Conservation (phyloP, 2,329 filamentous ascomycete species). For the Cladosporium sp. region DNA sequence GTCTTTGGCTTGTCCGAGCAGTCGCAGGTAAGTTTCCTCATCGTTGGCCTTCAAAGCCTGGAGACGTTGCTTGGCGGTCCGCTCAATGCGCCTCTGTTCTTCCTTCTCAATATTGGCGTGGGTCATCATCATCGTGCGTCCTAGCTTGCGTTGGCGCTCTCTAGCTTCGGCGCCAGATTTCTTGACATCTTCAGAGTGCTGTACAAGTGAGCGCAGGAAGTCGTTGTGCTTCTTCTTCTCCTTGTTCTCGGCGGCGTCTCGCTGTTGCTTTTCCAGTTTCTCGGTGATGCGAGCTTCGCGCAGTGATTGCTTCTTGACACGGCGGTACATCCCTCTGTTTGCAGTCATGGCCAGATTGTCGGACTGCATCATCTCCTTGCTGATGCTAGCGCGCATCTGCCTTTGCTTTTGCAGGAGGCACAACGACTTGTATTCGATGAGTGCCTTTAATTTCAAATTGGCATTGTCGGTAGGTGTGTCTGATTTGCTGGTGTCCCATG, state of each 20-base stretch:
- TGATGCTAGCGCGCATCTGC: slow-evolving; percentile 77
- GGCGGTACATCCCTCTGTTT: slow-evolving; percentile 83
- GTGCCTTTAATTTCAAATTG: slow-evolving; percentile 76
- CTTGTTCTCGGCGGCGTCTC: slow-evolving; percentile 88
- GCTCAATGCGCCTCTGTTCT: slow-evolving; percentile 96
- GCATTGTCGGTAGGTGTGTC: slow-evolving; percentile 71
- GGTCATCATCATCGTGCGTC: slow-evolving; percentile 80
- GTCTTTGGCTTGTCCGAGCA: slow-evolving; percentile 97
- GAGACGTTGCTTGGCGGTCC: slow-evolving; percentile 98
- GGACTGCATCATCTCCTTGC: slow-evolving; percentile 88
- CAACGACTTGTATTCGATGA: slow-evolving; percentile 94
- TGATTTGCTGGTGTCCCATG: slow-evolving; percentile 72
- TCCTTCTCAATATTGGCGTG: slow-evolving; percentile 98
- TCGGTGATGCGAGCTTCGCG: slow-evolving; percentile 95
- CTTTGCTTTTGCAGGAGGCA: slow-evolving; percentile 85
- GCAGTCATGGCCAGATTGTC: slow-evolving; percentile 97
- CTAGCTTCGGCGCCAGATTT: slow-evolving; percentile 64
- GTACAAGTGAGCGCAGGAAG: slow-evolving; percentile 81
- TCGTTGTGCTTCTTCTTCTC: slow-evolving; percentile 97
- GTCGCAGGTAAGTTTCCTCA: slow-evolving; percentile 96
- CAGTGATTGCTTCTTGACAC: slow-evolving; percentile 95
- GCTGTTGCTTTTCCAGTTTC: slow-evolving; percentile 98
- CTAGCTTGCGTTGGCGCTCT: slow-evolving; percentile 77
- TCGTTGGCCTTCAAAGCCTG: slow-evolving; percentile 98
- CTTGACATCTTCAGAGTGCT: slow-evolving; percentile 74